Evolutionary conservation across 805 yeast species (phyloP).

Genomic region (Naumovozyma baii): DNA sequence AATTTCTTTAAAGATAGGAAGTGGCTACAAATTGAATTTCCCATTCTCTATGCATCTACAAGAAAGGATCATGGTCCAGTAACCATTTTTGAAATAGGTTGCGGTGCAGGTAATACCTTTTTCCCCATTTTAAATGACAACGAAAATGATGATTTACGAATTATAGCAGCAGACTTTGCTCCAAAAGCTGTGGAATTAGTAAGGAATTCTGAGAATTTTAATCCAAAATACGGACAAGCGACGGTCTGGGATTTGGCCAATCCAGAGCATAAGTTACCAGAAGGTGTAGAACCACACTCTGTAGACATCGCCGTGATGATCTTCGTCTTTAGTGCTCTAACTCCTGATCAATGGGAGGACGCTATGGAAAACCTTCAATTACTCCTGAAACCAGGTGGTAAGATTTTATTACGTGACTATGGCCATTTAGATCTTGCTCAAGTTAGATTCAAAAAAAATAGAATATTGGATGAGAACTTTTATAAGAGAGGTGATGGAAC

Average conservation of each 20-base stretch:
- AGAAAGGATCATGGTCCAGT: slow-evolving; percentile 59
- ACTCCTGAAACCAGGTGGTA: slow-evolving; percentile 86
- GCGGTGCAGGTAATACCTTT: slow-evolving; percentile 97
- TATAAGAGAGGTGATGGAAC: slow-evolving; percentile 98
- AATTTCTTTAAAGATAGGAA: slow-evolving; percentile 94
- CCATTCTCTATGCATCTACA: slow-evolving; percentile 70
- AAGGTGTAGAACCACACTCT: slow-evolving; percentile 67
- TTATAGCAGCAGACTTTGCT: slow-evolving; percentile 85
- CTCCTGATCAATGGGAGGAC: slow-evolving; percentile 82
- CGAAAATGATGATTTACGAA: slow-evolving; percentile 61
- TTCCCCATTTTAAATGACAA: slow-evolving; percentile 82
- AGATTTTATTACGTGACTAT: slow-evolving; percentile 81
- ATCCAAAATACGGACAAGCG: slow-evolving; percentile 57
- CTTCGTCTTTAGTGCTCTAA: slow-evolving; percentile 84
- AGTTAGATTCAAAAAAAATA: slow-evolving; percentile 79
- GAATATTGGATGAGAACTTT: slow-evolving; percentile 83
- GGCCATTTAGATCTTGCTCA: slow-evolving; percentile 96
- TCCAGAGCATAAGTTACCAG: slow-evolving; percentile 64
- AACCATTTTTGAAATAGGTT: slow-evolving; percentile 83
- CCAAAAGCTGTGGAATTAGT: slow-evolving; percentile 85
- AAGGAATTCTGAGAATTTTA: slow-evolving; percentile 49
- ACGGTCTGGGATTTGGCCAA: slow-evolving; percentile 95
- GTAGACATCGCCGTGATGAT: slow-evolving; percentile 92
- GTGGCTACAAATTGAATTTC: slow-evolving; percentile 94
- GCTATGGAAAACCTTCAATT: slow-evolving; percentile 66